A percentile compares a stretch with the other conserved stretches of the same genome.
phyloP scores from a whole-genome alignment of 768 basidiomycete species.

The Rhizopogon vinicolor region DNA sequence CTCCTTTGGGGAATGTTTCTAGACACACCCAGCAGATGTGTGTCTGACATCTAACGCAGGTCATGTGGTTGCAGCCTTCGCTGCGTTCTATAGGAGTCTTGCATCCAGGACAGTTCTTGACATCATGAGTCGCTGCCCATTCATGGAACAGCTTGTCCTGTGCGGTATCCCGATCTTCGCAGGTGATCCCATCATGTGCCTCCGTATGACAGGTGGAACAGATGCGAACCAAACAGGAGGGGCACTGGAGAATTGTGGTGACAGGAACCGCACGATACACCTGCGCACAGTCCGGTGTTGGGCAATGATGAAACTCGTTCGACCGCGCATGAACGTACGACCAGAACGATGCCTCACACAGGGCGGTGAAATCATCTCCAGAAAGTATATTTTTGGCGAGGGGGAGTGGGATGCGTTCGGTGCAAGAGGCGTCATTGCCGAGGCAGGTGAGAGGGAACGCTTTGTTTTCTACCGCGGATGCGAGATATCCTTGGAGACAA shows the following conservation, averaged over 20 bases:
- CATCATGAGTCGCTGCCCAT: conserved; percentile 61
- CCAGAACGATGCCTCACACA: conserved; percentile 59
- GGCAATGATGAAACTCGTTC: conserved; percentile 67
- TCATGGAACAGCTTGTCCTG: conserved; percentile 55
- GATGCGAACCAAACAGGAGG: conserved; percentile 65
- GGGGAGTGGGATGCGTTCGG: conserved; percentile 48
- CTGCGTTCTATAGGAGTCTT: conserved; percentile 63
- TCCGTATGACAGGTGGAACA: conserved; percentile 58
- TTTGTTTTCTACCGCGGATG: conserved; percentile 50
- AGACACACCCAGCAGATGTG: conserved; percentile 83
- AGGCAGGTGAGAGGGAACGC: conserved; percentile 72
- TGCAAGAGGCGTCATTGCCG: conserved; percentile 58
- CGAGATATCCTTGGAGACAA: conserved; percentile 58
- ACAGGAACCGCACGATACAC: conserved; percentile 56
- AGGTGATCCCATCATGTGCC: conserved; percentile 64
- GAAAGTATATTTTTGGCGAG: conserved; percentile 48
- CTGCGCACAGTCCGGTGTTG: conserved; percentile 74
- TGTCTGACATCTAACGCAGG: conserved; percentile 67
- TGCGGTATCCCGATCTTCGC: conserved; percentile 48
- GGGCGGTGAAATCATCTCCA: conserved; percentile 45
- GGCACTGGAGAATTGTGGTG: conserved; percentile 59
- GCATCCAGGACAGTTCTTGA: conserved; percentile 75
- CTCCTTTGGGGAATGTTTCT: conserved; percentile 60
- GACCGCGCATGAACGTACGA: conserved; percentile 55
- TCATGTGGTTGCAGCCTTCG: conserved; percentile 82